phyloP scores from a whole-genome alignment of 2,329 filamentous ascomycete genomes.

The Neonectria hederae region DNA sequence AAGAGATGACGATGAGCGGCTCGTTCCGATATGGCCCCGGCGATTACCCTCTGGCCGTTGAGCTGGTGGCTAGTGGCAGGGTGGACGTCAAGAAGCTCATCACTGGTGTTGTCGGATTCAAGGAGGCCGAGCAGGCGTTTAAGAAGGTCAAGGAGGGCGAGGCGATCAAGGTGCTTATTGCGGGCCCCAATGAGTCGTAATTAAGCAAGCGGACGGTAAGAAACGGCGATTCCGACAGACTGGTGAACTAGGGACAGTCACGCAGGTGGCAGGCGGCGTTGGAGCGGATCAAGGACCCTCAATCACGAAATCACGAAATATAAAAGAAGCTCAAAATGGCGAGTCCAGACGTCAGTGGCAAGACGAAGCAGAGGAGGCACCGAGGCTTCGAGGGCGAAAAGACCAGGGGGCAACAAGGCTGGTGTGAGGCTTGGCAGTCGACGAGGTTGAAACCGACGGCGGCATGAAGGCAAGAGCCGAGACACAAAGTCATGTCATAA shows the following conservation, averaged over 20 bases:
- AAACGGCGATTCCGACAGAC: conserved; percentile 3
- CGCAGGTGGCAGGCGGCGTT: conserved; percentile 15
- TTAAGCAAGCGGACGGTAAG: background rate
- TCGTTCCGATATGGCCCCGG: conserved; percentile 90
- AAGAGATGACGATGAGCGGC: conserved; percentile 87
- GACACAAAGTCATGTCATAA: conserved; percentile 9
- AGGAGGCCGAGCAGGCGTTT: conserved; percentile 86
- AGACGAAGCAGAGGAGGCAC: background rate
- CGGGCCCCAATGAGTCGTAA: conserved; percentile 69
- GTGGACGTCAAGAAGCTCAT: conserved; percentile 87
- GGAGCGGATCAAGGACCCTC: background rate
- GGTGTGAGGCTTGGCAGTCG: conserved; percentile 5
- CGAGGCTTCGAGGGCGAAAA: background rate
- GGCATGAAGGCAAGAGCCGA: conserved; percentile 14
- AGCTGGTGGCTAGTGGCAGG: conserved; percentile 76
- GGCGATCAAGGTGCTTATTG: conserved; percentile 76
- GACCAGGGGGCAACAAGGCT: conserved; percentile 11
- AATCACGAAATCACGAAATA: conserved; percentile 6
- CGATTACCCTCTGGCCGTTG: conserved; percentile 86
- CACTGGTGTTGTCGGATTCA: conserved; percentile 79
- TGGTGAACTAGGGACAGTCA: conserved; percentile 2
- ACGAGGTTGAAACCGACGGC: conserved; percentile 14
- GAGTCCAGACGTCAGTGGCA: background rate
- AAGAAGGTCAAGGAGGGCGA: conserved; percentile 85
- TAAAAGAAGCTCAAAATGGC: conserved; percentile 2